Evolutionary conservation across 345 rosid genomes (phyloP), one percentile per base, ranked within the genome.

Genomic region (Cardamine occulta): DNA sequence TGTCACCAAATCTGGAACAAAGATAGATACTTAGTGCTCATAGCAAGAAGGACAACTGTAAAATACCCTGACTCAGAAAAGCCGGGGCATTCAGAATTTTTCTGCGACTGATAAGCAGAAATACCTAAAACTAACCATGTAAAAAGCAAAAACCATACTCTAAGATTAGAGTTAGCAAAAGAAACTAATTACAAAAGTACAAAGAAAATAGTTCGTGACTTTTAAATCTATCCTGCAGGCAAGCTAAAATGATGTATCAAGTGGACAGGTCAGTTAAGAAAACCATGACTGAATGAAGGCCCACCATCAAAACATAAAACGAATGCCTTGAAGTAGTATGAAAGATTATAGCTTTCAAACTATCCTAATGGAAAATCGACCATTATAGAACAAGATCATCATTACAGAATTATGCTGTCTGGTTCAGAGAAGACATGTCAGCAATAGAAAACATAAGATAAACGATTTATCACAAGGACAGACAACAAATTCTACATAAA

Each of bases 1-100:
- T 17, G 79, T 67, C 48, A 81, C 86, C 74, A 82, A 84, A 88
- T 88, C 98, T 93, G 85, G 78, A 84, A 42, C 66, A 11, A 77
- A 68, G 67, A 68, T 75, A 67, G 57, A 68, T 72, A 62, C 74
- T 59, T 47, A 78, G 61, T 63, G 47, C 65, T 81, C 35, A 57
- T 64, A 76, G 47, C 52, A 58, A 53, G 40, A 61, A 66, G 12
- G 49, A 61, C 5, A 52, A 26, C 17, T 52, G 29, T 60, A 19
- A 51, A 29, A 18, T 51, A 59, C 21, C 19, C 32, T n/a, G 32
- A 44, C 59, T 26, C 42, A n/a, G 42, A 23, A 53, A 21, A 68
- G 42, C 9, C 56, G 21, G 72, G 72, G 60, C 47, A 67, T 57
- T 17, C 13, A 48, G 44, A 74, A 35, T 26, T 34, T 34, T 66